phyloP scores from a whole-genome alignment of 352 stramenopile genomes.

The Phytopythium vexans region DNA sequence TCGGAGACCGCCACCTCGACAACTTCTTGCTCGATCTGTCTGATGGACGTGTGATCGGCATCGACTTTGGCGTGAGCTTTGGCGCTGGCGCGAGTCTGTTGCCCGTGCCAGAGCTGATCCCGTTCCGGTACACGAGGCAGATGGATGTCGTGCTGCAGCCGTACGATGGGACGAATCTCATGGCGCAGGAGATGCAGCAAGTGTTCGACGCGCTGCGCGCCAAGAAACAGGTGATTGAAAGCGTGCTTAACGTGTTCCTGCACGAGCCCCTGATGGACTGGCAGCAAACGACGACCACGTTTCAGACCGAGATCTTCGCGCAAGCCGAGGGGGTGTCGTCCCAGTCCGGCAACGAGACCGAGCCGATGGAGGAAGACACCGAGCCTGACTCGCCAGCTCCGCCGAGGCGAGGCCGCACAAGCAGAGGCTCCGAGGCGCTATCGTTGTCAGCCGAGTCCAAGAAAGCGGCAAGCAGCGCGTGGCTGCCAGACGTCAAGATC shows the following conservation, averaged over 20 bases:
- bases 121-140: slow-evolving; percentile 86
- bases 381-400: too few species aligned
- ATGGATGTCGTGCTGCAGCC: slow-evolving; percentile 70
- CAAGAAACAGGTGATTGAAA: slow-evolving; percentile 81
- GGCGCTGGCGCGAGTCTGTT: slow-evolving; percentile 78
- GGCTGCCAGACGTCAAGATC: slow-evolving; percentile 79
- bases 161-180: slow-evolving; percentile 59
- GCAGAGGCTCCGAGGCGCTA: too few species aligned
- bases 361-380: slow-evolving; percentile 13
- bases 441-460: neutral
- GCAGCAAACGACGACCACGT: slow-evolving; percentile 66
- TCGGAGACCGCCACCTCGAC: slow-evolving; percentile 90
- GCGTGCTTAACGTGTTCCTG: slow-evolving; percentile 90
- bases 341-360: neutral
- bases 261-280: slow-evolving; percentile 91
- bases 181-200: slow-evolving; percentile 81
- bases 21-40: slow-evolving; percentile 87
- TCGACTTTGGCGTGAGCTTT: slow-evolving; percentile 93
- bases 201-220: slow-evolving; percentile 81
- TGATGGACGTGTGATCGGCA: slow-evolving; percentile 80
- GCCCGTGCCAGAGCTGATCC: slow-evolving; percentile 87
- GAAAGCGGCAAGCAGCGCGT: slow-evolving; percentile 20
- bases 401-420: too few species aligned
- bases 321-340: neutral
- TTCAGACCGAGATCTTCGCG: slow-evolving; percentile 59